Evolutionary conservation across 2,329 filamentous ascomycete genomes (phyloP).

Genomic region (Fusarium anguioides): DNA sequence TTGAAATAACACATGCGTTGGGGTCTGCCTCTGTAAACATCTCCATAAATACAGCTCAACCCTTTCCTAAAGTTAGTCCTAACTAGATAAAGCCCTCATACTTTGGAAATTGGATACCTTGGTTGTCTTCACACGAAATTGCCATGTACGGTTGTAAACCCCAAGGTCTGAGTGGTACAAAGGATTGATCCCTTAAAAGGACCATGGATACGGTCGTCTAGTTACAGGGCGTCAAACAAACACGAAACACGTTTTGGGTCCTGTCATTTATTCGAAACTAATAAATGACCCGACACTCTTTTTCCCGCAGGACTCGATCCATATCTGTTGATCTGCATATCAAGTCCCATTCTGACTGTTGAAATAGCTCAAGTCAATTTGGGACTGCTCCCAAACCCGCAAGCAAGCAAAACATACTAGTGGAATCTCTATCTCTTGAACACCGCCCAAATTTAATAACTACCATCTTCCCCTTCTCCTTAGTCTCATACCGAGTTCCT

Average conservation of each 20-base stretch:
- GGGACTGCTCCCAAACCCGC: constrained; percentile 36
- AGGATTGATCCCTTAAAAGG: no score
- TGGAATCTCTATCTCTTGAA: constrained; percentile 37
- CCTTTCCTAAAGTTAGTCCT: no score
- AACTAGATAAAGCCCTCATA: no score
- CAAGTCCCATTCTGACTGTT: constrained; percentile 26
- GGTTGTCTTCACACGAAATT: no score
- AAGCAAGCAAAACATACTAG: constrained; percentile 27
- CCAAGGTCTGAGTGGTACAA: no score
- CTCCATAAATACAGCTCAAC: no score
- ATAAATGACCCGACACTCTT: constrained; percentile 20
- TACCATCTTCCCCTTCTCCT: background rate
- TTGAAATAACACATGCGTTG: no score
- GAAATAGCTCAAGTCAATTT: constrained; percentile 20
- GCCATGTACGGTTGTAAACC: no score
- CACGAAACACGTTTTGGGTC: background rate
- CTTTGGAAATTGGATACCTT: no score
- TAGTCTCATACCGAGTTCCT: constrained; percentile 6
- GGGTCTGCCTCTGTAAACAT: no score
- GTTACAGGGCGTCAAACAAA: background rate
- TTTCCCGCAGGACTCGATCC: constrained; percentile 33
- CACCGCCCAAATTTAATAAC: constrained; percentile 10
- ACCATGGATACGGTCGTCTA: no score
- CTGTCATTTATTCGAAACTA: constrained; percentile 25
- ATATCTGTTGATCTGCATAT: constrained; percentile 42